Evolutionary conservation across 495 filamentous ascomycete genomes (phyloP), one percentile per base, ranked within the genome.

Genomic region (Diplogelasinospora grovesii): DNA sequence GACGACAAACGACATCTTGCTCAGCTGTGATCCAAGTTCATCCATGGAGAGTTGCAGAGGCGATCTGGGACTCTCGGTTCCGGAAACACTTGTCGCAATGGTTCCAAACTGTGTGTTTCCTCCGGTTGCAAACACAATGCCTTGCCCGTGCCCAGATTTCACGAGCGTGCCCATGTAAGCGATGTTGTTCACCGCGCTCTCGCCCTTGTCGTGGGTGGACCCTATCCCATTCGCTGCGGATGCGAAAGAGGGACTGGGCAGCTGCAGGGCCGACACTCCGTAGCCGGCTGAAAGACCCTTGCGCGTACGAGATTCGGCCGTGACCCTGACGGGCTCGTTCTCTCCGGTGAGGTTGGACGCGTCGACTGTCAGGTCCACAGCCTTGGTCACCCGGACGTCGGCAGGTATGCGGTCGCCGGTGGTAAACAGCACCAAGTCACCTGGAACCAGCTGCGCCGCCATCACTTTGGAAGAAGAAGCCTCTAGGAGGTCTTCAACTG

Each of bases 101-200:
- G 84, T 85, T n/a, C 92, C 92, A 59, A 99, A 99, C 58, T 96
- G 86, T 0, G 92, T 99, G 41, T 85, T 79, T 16, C 82, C 80
- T 34, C 92, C 92, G 1, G 92, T 97, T 3, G 88, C 86, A 59
- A 95, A 89, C 8, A 99, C 92, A 40, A 99, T 79, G 23, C 92
- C 92, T 56, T 93, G 88, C 1, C 92, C 92, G 49, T 99, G 81
- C n/a, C 92, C 92, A 7, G 86, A 93, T 32, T 89, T 87, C 5
- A 99, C 93, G 41, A 99, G 64, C 5, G 92, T 99, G 4, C 92
- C 92, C 93, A 97, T 97, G 58, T 95, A 97, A 5, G 90, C 92
- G 56, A 99, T 89, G 51, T 95, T 95, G 51, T 95, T 95, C 36
- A 75, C 67, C 18, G 46, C 45, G 16, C 55, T 50, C 11, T 65